Evolutionary conservation across 139 green algal genomes (phyloP), one percentile per base, ranked within the genome.

Genomic region (Picochlorum sp.): DNA sequence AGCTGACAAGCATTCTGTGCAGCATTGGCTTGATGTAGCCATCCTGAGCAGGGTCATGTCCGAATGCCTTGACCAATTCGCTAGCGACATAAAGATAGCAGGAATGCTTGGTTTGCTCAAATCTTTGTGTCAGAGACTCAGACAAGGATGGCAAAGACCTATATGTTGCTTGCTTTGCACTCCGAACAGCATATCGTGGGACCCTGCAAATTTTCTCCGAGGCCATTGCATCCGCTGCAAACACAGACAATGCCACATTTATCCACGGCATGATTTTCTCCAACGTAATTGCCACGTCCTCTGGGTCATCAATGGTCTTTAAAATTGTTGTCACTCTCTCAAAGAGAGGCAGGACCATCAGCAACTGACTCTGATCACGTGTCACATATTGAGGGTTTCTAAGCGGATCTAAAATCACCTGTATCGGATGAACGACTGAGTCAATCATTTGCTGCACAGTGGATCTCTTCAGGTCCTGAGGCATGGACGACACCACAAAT

Each of bases 21-120:
- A 91, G 65, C 45, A 92, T 85, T 57, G 60, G 49, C 4, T 65
- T 67, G 63, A 90, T 63, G n/a, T 58, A 44, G 10, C 28, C 28
- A 41, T 81, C 75, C 3, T 73, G 49, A 1, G 52, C 58, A 14
- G 67, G 31, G 47, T 89, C 72, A 16, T 70, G 52, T 4, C 79
- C 81, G 70, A 88, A 94, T 11, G 78, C 72, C 70, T 95, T 95
- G 51, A 92, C 55, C 49, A 94, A 70, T 83, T 95, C 87, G 23
- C 70, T 84, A 24, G 85, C 74, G 16, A 89, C 85, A 70, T 90
- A 95, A 66, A 95, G 78, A 68, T 87, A 87, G 30, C 75, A 80
- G 4, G 80, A 78, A 65, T 91, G 81, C 6, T 67, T 67, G 2
- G 72, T 85, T 44, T 64, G 10, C 31, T 64, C 58, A 44, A 94